A percentile compares a stretch with the other conserved stretches of the same genome.
Evolutionary conservation across 441 rosid species (phyloP).

Genomic region (Theobroma grandiflorum): DNA sequence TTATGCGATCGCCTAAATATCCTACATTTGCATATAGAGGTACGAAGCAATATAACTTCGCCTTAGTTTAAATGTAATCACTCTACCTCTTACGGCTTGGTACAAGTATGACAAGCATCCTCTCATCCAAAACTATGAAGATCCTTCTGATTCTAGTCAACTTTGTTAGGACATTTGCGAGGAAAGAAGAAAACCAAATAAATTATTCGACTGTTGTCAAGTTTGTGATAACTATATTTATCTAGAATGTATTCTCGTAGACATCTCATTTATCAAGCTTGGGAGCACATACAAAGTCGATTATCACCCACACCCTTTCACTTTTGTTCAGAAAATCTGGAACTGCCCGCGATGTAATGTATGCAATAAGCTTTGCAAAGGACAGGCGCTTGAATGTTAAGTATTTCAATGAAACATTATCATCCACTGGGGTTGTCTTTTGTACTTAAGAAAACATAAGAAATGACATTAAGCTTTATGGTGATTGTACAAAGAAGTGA

Average conservation of each 20-base stretch:
- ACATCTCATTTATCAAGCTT: background rate
- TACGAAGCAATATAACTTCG: background rate
- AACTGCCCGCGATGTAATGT: background rate
- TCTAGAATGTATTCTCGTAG: background rate
- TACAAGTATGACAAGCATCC: background rate
- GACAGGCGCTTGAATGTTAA: background rate
- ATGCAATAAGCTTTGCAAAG: background rate
- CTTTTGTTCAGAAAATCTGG: background rate
- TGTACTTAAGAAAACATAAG: too few relatives aligned
- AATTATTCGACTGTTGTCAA: background rate
- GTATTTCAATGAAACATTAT: too few relatives aligned
- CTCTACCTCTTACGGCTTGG: background rate
- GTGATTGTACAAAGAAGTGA: too few relatives aligned
- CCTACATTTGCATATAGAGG: background rate
- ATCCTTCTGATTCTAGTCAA: background rate
- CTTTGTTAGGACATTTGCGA: background rate
- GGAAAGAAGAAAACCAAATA: background rate
- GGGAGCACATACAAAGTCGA: rapidly evolving
- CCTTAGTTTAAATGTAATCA: background rate
- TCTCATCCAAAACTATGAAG: background rate
- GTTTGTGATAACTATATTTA: conserved; percentile 4
- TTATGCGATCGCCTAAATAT: too few relatives aligned
- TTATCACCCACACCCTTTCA: background rate
- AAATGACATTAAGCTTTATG: too few relatives aligned
- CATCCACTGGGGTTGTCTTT: background rate